A percentile compares a stretch with the other conserved stretches of the same genome.
These are phyloP conservation scores for Selaginella moellendorffii DNA, from an alignment of 75 land plant species.

Conservation along the genomic window DNA sequence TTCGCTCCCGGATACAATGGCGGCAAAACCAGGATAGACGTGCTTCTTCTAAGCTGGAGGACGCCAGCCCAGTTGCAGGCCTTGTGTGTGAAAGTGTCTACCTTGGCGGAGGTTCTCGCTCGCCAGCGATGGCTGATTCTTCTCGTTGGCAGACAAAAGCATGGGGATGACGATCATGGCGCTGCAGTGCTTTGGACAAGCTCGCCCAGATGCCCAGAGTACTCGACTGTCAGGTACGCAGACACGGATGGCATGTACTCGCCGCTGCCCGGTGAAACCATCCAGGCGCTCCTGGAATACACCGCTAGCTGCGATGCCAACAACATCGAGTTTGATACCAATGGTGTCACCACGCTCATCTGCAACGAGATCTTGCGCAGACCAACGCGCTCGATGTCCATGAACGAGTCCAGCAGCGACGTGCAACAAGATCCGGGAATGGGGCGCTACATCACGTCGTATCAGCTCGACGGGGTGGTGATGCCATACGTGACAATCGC, in stretches of 20 bases:
- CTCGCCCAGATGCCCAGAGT: conserved; percentile 5
- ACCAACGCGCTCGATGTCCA: not conserved
- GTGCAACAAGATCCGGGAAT: not conserved
- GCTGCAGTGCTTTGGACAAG: not conserved
- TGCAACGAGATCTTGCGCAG: not conserved
- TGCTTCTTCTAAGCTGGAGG: not conserved
- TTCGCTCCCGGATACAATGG: conserved; percentile 4
- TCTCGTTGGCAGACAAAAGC: not conserved
- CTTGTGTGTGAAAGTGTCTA: not conserved
- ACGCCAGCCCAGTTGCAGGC: not conserved
- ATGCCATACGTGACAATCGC: not conserved
- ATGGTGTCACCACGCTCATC: not conserved
- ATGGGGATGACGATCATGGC: not conserved
- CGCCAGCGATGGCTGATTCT: not conserved
- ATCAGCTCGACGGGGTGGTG: not conserved
- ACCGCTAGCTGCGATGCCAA: not conserved
- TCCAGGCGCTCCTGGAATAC: not conserved
- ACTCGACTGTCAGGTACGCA: not conserved
- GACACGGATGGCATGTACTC: not conserved
- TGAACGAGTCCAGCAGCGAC: not conserved
- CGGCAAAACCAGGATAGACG: not conserved
- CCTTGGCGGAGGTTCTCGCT: not conserved
- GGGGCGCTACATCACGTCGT: not conserved
- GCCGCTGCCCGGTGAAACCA: not conserved
- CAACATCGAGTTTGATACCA: not conserved